Evolutionary conservation across 371 early-diverging fungal species (phyloP), one percentile per base, ranked within the genome.

Genomic region (Circinella minor): DNA sequence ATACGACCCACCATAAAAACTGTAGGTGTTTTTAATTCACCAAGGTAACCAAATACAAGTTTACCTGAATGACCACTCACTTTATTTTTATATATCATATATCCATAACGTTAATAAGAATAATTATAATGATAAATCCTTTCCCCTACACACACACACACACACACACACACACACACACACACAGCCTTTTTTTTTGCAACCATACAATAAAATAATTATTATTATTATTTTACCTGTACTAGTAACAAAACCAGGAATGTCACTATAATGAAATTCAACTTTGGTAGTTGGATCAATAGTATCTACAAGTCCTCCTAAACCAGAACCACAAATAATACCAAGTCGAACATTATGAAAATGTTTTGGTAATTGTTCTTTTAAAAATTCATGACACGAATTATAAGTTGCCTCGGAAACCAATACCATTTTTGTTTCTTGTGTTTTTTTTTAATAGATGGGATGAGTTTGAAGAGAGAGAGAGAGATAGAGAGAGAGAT

Each of bases 321-420:
- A 87, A 17, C 98, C 98, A 54, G 93, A 92, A 51, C 98, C 98
- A 77, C 98, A 97, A 74, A 97, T 89, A 64, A 97, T 91, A 69
- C 91, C 96, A 65, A 96, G 83, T 69, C 89, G 82, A 55, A 77
- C 78, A 39, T 62, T 67, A 18, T 83, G 72, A 48, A 82, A 82
- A 10, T 77, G 68, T 6, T 76, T 69, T 3, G 85, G 83, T 4
- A 85, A 59, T 3, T 63, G 71, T 6, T 73, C 55, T 6, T 65
- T 63, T 18, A 82, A 65, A 64, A 71, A 82, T 1, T 76, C 67
- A 2, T 67, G 68, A 60, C 71, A 77, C 47, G 63, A 15, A 67
- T 70, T 61, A 46, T 79, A 79, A 54, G 75, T 72, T 62, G 74
- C 69, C 70, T 81, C 78, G 17, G 75, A 69, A 36, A 77, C 71